These are phyloP conservation scores for Cystobasidium onofrii DNA, from an alignment of 768 basidiomycete species.

Conservation along the genomic window DNA sequence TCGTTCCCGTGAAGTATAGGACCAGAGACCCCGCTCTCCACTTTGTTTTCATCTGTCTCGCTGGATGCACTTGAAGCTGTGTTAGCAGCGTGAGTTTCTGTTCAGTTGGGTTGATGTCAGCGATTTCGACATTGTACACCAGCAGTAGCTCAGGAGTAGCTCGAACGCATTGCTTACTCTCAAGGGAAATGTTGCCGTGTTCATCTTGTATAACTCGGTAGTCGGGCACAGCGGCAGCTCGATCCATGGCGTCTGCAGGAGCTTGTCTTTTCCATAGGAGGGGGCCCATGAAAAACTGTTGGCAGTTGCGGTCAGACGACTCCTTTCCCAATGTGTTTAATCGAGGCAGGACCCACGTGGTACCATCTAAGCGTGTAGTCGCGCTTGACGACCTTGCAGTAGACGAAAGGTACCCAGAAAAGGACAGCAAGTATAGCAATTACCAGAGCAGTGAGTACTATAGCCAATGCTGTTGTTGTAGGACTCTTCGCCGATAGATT, in stretches of 20 bases:
- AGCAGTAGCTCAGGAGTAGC: background rate
- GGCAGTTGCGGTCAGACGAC: constrained; percentile 38
- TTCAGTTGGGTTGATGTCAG: too few species aligned
- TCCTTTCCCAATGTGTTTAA: background rate
- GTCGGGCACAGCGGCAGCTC: constrained; percentile 43
- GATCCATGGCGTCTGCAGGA: constrained; percentile 44
- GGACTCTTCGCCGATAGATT: constrained; percentile 44
- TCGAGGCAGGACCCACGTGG: background rate
- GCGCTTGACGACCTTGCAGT: constrained; percentile 47
- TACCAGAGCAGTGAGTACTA: constrained; percentile 46
- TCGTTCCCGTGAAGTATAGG: too few species aligned
- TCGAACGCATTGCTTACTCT: background rate
- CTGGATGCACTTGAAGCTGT: too few species aligned
- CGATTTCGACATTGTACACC: too few species aligned
- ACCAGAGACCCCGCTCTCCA: too few species aligned
- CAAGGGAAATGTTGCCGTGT: background rate
- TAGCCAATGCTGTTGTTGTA: constrained; percentile 44
- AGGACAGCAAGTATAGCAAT: constrained; percentile 45
- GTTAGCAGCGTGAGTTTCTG: too few species aligned
- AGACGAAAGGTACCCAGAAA: constrained; percentile 50
- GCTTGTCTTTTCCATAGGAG: constrained; percentile 46
- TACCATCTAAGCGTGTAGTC: constrained; percentile 44
- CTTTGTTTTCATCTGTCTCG: too few species aligned
- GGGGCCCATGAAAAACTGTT: constrained; percentile 49
- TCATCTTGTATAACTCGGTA: constrained; percentile 41